Base-by-base conservation (phyloP, 2,329 filamentous ascomycete species). In the Pestalotiopsis sp. region DNA sequence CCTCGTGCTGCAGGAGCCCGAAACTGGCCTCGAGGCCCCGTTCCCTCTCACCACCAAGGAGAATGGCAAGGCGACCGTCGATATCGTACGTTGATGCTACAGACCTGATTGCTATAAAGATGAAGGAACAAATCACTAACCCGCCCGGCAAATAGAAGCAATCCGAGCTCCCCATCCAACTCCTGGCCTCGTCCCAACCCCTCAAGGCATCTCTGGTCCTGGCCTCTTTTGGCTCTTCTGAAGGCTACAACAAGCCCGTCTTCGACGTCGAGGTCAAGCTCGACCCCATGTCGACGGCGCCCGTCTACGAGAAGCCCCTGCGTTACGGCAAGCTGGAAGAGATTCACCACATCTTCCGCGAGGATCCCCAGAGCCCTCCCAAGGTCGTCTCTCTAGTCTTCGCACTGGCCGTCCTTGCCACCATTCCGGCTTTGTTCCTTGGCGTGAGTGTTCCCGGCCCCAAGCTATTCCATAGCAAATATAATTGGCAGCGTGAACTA, bases 321-420 rank as follows among this genome's bases (percentile, higher is more conserved):
- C 92, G 95, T 81, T 98, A 97, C 81, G 92, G 92, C 78, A 93
- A 93, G 83, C 89, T 91, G 73, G 84, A 89, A 11, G 92, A 97
- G 82, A 98, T 99, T 78, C 88, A 93, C 83, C 96, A 99, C 84
- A 93, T 92, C 75, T 99, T 98, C 90, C 90, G 90, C 72, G 81
- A 86, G 14, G 94, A 95, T 75, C 90, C 94, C 59, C 89, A 88
- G 81, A 97, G 90, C 80, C 94, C 95, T 25, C 93, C 94, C 61
- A 90, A 90, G 80, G 79, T 96, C 70, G 88, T 98, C 72, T 95
- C 93, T 2, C 77, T 96, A 64, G 84, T 92, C 68, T 98, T 98
- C 77, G 85, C 91, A 4, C 83, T 91, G 9, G 90, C 91, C 41
- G 91, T 98, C 1, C 73, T 93, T 45, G 92, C 88, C 58, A 88